Percentiles rank a stretch among this genome's conserved stretches.
Evolutionary conservation across 2,329 filamentous ascomycete genomes (phyloP).

Genomic region (Neofusicoccum umdonicola): DNA sequence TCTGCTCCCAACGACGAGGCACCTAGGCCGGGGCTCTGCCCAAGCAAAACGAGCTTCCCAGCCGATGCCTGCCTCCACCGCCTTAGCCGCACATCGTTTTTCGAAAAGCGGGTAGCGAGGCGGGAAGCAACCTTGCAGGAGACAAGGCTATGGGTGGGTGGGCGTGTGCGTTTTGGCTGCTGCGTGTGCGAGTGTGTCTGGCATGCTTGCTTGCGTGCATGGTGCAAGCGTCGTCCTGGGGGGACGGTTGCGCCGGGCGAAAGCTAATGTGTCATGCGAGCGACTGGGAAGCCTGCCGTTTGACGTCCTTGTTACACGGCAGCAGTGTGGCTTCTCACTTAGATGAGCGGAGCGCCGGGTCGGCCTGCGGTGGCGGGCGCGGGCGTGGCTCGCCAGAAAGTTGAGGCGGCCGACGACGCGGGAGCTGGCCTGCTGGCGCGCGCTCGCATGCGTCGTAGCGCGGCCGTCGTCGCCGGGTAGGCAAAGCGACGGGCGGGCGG

Average conservation of each 20-base stretch:
- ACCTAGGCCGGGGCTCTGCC: background rate
- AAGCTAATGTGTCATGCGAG: constrained; percentile 9
- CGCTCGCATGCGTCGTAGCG: background rate
- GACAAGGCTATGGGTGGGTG: background rate
- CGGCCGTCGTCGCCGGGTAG: too few relatives aligned
- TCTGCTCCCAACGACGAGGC: background rate
- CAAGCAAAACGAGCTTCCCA: background rate
- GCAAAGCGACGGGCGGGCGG: background rate
- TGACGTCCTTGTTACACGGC: constrained; percentile 5
- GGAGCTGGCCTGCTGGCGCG: background rate
- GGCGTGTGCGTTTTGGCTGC: background rate
- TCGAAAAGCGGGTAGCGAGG: constrained; percentile 14
- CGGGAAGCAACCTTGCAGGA: constrained; percentile 10
- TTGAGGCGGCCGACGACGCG: background rate
- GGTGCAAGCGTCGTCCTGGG: background rate
- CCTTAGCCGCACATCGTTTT: constrained; percentile 10
- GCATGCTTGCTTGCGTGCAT: constrained; percentile 6
- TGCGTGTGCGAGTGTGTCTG: constrained; percentile 9
- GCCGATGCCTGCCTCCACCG: background rate
- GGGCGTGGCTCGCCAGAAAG: background rate
- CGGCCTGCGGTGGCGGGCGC: too few relatives aligned
- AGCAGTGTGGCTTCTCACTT: background rate
- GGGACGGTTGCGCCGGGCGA: background rate
- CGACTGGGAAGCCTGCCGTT: constrained; percentile 2
- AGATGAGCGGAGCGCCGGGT: background rate